Base-by-base conservation (phyloP, 2,329 filamentous ascomycete genomes). In the Aaosphaeria pasadenensis region DNA sequence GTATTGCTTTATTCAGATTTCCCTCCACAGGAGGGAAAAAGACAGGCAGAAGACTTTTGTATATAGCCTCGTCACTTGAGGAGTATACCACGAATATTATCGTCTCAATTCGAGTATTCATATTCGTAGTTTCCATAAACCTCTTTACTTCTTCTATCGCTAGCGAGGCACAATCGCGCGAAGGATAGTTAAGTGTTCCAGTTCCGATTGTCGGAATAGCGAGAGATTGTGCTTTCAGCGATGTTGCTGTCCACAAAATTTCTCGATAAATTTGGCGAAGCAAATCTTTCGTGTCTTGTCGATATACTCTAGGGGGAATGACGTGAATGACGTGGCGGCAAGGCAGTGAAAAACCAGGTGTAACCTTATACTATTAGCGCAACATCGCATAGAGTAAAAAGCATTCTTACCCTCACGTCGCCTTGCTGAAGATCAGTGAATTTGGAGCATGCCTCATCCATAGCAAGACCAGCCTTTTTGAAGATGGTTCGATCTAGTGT, bases 151-250 rank as follows among this genome's bases (percentile, higher is more conserved):
- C 67, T 41, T 66, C 63, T 46, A 70, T 56, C 1, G 66, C 66
- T 11, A 69, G 42, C 1, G 61, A 50, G n/a, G 62, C 62, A 13
- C 54, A 56, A 36, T 67, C 64, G 6, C 56, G 56, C 13, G 48
- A 39, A 11, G 65, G 66, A 40, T 62, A 66, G 6, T 57, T 60
- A 4, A 64, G 52, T 52, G 52, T 54, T 0, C 65, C 67, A 1
- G 62, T 67, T 11, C 67, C 66, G 28, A 70, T 63, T 6, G 59
- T 47, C 3, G 67, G 66, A 30, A 70, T 62, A 1, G 64, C 67
- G 9, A 70, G 53, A 1, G 64, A 67, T 5, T 55, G 57, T 9
- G 63, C 63, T 38, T 55, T 48, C 35, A 69, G 32, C 11, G 53
- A 50, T 3, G 50, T 52, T 1, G 66, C 61, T 11, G 46, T 58